Conservation (phyloP, 345 rosid species). For the Dipteronia sinensis region DNA sequence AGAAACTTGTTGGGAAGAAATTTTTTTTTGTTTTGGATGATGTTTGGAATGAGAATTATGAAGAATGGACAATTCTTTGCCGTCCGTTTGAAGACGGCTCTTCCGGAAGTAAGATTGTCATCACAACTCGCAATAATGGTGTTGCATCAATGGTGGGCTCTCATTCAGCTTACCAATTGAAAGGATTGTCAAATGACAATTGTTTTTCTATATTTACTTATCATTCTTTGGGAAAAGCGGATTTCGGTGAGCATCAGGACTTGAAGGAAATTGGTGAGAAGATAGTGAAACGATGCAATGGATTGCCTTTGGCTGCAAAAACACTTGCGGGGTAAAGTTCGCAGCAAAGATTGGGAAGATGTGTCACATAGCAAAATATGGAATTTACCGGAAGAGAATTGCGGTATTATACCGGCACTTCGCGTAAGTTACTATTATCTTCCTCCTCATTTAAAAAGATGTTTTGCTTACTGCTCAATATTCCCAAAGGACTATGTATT, state of each 20-base stretch:
- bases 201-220: neutral
- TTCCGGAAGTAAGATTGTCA: no score
- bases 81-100: no score
- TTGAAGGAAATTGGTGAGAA: neutral
- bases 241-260: neutral
- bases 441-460: neutral
- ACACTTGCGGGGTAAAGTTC: neutral
- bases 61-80: no score
- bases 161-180: no score
- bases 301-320: neutral
- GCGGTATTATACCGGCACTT: neutral
- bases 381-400: neutral
- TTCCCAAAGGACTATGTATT: slow-evolving; percentile 13
- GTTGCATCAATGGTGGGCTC: no score
- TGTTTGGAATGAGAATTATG: no score
- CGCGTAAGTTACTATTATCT: neutral
- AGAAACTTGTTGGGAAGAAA: no score
- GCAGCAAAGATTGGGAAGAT: neutral
- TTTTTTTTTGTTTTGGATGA: no score
- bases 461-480: slow-evolving; percentile 20
- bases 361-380: neutral
- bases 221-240: neutral
- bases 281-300: neutral
- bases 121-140: no score
- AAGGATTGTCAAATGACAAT: neutral